These are phyloP conservation scores for Candida pseudoviswanathii DNA, from an alignment of 1,139 yeast species.

Conservation along the genomic window DNA sequence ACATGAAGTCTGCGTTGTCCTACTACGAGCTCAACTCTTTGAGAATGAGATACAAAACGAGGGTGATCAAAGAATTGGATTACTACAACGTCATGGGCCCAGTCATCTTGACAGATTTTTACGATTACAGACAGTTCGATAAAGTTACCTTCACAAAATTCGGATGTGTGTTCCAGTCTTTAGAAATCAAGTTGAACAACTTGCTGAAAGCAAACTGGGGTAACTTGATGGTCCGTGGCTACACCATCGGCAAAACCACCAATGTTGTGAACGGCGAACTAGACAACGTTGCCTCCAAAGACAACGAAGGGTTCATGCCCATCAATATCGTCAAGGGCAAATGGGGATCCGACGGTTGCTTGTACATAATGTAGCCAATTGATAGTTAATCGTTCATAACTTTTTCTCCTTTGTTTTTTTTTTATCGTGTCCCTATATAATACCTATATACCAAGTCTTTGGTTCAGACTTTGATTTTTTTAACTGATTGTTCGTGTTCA, in stretches of 20 bases:
- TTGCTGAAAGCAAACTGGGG: slow-evolving; percentile 43
- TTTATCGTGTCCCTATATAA: slow-evolving; percentile 2
- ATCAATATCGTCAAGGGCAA: slow-evolving; percentile 52
- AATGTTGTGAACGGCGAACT: slow-evolving; percentile 22
- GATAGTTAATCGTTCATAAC: not conserved
- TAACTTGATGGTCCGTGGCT: slow-evolving; percentile 61
- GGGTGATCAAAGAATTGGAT: slow-evolving; percentile 57
- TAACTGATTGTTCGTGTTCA: slow-evolving; percentile 1
- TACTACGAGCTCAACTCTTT: slow-evolving; percentile 41
- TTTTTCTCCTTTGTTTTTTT: not conserved
- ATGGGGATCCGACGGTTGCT: slow-evolving; percentile 76
- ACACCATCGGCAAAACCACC: slow-evolving; percentile 56
- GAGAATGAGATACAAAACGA: slow-evolving; percentile 48
- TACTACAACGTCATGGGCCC: slow-evolving; percentile 57
- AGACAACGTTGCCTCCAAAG: slow-evolving; percentile 24
- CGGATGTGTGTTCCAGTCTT: slow-evolving; percentile 54
- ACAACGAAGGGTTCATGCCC: slow-evolving; percentile 65
- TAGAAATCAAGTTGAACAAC: slow-evolving; percentile 49
- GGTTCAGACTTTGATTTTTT: slow-evolving; percentile 12
- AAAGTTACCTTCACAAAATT: slow-evolving; percentile 20
- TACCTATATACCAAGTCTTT: slow-evolving; percentile 11
- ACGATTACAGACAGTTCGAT: slow-evolving; percentile 54
- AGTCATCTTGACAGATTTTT: slow-evolving; percentile 56
- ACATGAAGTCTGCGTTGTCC: slow-evolving; percentile 16
- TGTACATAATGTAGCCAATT: slow-evolving; percentile 39